A percentile compares a stretch with the other conserved stretches of the same genome.
These are phyloP conservation scores for Aspergillus biplanus DNA, from an alignment of 495 filamentous ascomycete genomes.

Conservation along the genomic window DNA sequence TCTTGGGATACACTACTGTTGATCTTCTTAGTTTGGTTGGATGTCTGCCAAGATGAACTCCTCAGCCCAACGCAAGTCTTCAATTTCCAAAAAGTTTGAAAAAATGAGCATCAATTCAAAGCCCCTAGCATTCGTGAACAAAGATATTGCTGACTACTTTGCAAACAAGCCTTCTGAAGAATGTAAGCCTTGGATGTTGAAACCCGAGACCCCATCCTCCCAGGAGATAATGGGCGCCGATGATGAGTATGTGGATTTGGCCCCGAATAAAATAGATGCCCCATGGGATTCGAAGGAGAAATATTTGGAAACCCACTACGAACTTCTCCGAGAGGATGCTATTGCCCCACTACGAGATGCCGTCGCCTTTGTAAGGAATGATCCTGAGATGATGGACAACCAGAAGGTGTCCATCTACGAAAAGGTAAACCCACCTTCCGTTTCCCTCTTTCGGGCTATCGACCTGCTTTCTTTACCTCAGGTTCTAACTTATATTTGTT, in stretches of 20 bases:
- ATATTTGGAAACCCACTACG: slow-evolving; percentile 68
- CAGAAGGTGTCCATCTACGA: slow-evolving; percentile 71
- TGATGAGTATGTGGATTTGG: slow-evolving; percentile 33
- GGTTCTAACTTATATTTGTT: not conserved
- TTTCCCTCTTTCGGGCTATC: no score
- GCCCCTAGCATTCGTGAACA: slow-evolving; percentile 22
- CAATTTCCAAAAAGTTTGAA: not conserved
- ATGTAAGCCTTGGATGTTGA: slow-evolving; percentile 40
- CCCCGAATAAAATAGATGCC: slow-evolving; percentile 42
- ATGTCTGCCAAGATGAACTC: slow-evolving; percentile 9
- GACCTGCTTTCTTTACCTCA: not conserved
- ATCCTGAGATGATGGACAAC: slow-evolving; percentile 55
- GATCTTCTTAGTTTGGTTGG: not conserved
- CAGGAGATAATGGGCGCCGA: slow-evolving; percentile 46
- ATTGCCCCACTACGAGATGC: slow-evolving; percentile 62
- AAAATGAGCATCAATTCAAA: not conserved
- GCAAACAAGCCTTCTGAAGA: slow-evolving; percentile 14
- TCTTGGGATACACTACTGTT: not conserved
- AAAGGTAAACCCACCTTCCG: slow-evolving; percentile 49
- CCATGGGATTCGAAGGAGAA: slow-evolving; percentile 52
- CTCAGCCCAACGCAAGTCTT: slow-evolving; percentile 3
- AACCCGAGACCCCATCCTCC: slow-evolving; percentile 49
- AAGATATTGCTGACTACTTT: slow-evolving; percentile 44
- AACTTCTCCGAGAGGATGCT: slow-evolving; percentile 67
- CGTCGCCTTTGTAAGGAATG: slow-evolving; percentile 49